Conservation (phyloP, 306 rosid species). For the Cucurbita ficifolia region DNA sequence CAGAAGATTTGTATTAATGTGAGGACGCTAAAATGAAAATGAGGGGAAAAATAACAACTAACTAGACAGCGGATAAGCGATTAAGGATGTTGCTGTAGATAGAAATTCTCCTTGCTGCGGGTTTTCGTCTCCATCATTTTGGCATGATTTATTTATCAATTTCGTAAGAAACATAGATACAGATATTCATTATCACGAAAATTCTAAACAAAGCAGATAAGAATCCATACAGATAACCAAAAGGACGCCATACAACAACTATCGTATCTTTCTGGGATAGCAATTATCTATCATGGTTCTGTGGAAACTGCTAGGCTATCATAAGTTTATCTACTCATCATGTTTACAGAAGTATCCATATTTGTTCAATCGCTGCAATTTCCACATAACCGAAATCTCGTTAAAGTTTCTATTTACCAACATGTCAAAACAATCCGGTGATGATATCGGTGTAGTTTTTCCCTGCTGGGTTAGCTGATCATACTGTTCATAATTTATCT, state of each 20-base stretch:
- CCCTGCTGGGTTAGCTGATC: background rate
- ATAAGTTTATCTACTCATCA: background rate
- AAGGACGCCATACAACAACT: background rate
- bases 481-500: background rate
- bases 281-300: background rate
- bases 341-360: background rate
- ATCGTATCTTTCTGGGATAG: background rate
- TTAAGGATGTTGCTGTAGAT: background rate
- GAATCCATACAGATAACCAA: background rate
- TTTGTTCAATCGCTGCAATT: background rate
- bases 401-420: background rate
- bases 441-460: background rate
- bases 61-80: background rate
- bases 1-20: background rate
- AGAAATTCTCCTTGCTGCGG: background rate
- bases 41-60: background rate
- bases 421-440: background rate
- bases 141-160: background rate
- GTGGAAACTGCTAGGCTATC: background rate
- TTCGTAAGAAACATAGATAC: background rate
- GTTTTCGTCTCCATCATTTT: background rate
- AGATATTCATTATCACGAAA: background rate
- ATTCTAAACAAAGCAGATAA: background rate
- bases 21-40: background rate
- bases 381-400: background rate